phyloP scores from a whole-genome alignment of 2,329 filamentous ascomycete species.

The Shiraia bambusicola region DNA sequence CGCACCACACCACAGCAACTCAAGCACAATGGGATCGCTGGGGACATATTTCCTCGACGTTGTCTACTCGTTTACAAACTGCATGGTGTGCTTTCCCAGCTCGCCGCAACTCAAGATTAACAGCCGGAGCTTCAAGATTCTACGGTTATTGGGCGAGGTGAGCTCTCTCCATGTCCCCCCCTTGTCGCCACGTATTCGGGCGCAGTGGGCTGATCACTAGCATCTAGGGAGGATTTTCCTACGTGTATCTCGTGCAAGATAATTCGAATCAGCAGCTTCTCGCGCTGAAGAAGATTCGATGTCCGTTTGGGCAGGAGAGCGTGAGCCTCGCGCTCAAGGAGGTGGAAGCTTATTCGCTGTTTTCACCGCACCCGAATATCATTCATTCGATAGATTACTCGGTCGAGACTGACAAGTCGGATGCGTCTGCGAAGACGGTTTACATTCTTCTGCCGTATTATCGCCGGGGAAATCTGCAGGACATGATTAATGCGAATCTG shows the following conservation, averaged over 20 bases:
- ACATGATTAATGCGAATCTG: constrained; percentile 97
- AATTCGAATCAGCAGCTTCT: constrained; percentile 79
- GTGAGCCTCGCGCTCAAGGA: constrained; percentile 94
- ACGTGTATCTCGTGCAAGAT: constrained; percentile 97
- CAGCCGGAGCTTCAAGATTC: constrained; percentile 89
- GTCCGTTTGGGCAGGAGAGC: constrained; percentile 95
- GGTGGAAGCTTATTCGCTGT: constrained; percentile 93
- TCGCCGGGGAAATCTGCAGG: constrained; percentile 89
- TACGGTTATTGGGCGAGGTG: constrained; percentile 89
- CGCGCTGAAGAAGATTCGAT: constrained; percentile 97
- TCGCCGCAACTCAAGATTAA: constrained; percentile 96
- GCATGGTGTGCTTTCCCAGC: constrained; percentile 93
- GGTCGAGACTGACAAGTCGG: constrained; percentile 70
- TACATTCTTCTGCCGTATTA: constrained; percentile 98
- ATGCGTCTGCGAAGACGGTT: constrained; percentile 80
- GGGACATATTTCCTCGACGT: constrained; percentile 75
- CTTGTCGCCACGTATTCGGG: not conserved
- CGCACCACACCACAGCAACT: constrained; percentile 4
- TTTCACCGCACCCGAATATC: constrained; percentile 79
- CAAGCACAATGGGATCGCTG: constrained; percentile 35
- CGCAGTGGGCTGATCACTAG: constrained; percentile 5
- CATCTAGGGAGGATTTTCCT: constrained; percentile 86
- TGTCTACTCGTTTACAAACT: constrained; percentile 88
- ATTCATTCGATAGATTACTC: constrained; percentile 83
- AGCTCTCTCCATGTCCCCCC: constrained; percentile 21